Percentiles rank a stretch among this genome's conserved stretches.
Evolutionary conservation across 2,329 filamentous ascomycete genomes (phyloP).

Genomic region (Cyanodermella asteris): DNA sequence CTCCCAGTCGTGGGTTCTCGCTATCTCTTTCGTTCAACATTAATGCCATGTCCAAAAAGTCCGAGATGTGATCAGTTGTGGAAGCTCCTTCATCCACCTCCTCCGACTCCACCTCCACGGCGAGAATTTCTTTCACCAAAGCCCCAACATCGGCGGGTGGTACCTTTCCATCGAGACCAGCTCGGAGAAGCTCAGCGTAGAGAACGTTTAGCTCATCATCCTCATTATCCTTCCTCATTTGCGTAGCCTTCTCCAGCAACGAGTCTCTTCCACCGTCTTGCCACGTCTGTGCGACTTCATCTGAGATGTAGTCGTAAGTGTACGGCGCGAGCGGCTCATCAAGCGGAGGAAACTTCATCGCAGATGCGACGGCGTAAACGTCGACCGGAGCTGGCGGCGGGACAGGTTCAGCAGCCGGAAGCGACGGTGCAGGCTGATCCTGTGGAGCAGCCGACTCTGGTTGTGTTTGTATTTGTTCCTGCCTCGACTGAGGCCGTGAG

Average conservation of each 20-base stretch:
- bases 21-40: slow-evolving; percentile 55
- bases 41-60: slow-evolving; percentile 62
- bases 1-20: slow-evolving; percentile 33
- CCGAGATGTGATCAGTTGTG: slow-evolving; percentile 7
- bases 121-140: slow-evolving; percentile 53
- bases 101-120: slow-evolving; percentile 26
- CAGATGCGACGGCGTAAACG: no score
- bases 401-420: slow-evolving; percentile 7
- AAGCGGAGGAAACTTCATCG: no score
- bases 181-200: slow-evolving; percentile 67
- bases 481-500: slow-evolving; percentile 12
- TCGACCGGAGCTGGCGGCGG: slow-evolving; percentile 2
- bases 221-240: slow-evolving; percentile 46
- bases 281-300: slow-evolving; percentile 48
- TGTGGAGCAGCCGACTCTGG: slow-evolving; percentile 1
- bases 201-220: slow-evolving; percentile 45
- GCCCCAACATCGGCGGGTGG: slow-evolving; percentile 46
- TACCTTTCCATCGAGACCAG: slow-evolving; percentile 48
- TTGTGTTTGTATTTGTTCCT: slow-evolving; percentile 2
- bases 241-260: slow-evolving; percentile 41
- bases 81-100: slow-evolving; percentile 21
- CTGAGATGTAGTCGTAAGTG: slow-evolving; percentile 55
- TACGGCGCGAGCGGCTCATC: slow-evolving; percentile 23
- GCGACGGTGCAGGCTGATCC: slow-evolving; percentile 6
- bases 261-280: slow-evolving; percentile 40